A percentile compares a stretch with the other conserved stretches of the same genome.
Conservation (phyloP, 345 rosid genomes). For the Mercurialis annua region DNA sequence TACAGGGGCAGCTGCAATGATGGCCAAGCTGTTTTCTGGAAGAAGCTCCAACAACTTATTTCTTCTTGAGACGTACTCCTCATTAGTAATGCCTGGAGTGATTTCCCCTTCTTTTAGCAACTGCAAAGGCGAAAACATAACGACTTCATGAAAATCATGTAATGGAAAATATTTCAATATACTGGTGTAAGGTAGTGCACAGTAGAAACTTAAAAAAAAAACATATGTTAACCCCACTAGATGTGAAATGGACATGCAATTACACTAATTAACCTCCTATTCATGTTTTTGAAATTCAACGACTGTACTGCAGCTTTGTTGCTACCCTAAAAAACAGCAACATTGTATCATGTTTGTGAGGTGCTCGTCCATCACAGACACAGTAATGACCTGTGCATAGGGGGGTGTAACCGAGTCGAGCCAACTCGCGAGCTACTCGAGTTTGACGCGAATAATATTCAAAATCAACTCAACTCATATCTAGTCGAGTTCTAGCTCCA, state of each 20-base stretch:
- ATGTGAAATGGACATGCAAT: not conserved
- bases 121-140: constrained; percentile 35
- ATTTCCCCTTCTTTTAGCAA: constrained; percentile 81
- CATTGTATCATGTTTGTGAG: not conserved
- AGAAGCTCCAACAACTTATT: constrained; percentile 69
- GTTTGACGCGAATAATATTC: no score
- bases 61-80: constrained; percentile 77
- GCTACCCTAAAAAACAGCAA: no score
- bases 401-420: no score
- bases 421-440: no score
- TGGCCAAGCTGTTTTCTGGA: constrained; percentile 71
- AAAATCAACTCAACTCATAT: no score
- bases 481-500: no score
- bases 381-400: no score
- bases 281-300: not conserved
- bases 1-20: constrained; percentile 77
- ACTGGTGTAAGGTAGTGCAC: not conserved
- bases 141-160: not conserved
- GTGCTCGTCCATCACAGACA: not conserved
- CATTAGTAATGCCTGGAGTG: constrained; percentile 71
- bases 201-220: not conserved
- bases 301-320: not conserved
- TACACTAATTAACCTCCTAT: not conserved
- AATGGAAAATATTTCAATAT: not conserved
- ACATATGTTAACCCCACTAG: not conserved